Base-by-base conservation (phyloP, 2,329 filamentous ascomycete species). In the Chalaropsis thielavioides region DNA sequence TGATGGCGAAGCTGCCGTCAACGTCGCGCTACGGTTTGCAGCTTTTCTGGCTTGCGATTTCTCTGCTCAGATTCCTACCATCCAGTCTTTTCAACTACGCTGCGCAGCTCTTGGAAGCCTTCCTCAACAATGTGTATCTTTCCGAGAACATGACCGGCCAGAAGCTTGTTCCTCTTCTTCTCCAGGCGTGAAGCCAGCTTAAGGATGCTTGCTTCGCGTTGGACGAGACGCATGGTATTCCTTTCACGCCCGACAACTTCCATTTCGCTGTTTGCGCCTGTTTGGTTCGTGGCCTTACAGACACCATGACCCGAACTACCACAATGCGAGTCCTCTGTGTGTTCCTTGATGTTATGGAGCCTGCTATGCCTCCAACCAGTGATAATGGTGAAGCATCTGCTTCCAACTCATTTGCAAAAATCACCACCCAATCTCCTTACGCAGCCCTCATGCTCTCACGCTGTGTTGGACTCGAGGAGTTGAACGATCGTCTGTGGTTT, bases 1-100 rank as follows among this genome's bases (percentile, higher is more conserved):
- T 88, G 84, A 86, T 88, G 79, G 78, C 81, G 17, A 87, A 88
- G 70, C 77, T 88, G 22, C 83, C 83, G 5, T 81, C 83, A 2
- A 80, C 84, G 10, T 88, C 85, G 35, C 80, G 85, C 40, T 88
- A 88, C 70, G 83, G 85, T 0, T 74, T 86, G 41, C 85, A 88
- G 70, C 76, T 88, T 5, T 88, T 88, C 71, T 88, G 85, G 85
- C 76, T 88, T 41, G 84, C 84, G 10, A 81, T 88, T 68, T 86
- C 84, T 1, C 76, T 88, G 0, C 77, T 88, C 27, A 80, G 85
- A 7, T 78, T 88, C 2, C 83, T 87, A 17, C 85, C 85, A 2
- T 75, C 80, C 5, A 76, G 74, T 46, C 77, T 88, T 0, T 88
- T 87, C 74, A 87, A 86, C 72, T 86, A 82, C 71, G 80, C 84